Conservation (phyloP, 2,329 filamentous ascomycete species). For the Pseudogymnoascus sp. region DNA sequence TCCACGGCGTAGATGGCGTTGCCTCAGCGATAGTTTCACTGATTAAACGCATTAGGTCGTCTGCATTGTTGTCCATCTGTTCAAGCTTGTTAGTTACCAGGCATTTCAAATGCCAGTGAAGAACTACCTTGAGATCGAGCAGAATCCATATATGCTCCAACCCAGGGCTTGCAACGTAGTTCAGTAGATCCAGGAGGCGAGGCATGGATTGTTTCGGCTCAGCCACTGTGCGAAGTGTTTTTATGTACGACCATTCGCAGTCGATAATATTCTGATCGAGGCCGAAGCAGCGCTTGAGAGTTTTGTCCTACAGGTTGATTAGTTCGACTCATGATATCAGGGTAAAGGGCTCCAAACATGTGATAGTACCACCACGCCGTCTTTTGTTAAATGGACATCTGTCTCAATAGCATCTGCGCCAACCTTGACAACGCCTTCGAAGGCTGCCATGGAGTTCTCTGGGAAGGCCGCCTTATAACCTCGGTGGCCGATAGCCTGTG, state of each 20-base stretch:
- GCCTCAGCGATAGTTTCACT: conserved; percentile 53
- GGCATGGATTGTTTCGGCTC: conserved; percentile 66
- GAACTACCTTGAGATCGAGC: conserved; percentile 73
- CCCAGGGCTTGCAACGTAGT: conserved; percentile 58
- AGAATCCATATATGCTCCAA: conserved; percentile 68
- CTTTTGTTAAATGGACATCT: conserved; percentile 74
- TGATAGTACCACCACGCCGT: conserved; percentile 76
- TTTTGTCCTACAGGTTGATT: conserved; percentile 50
- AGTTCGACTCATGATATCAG: not conserved
- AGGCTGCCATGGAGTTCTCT: conserved; percentile 80
- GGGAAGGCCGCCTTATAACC: conserved; percentile 71
- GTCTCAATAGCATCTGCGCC: conserved; percentile 81
- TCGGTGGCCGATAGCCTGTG: conserved; percentile 69
- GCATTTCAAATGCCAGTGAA: not conserved
- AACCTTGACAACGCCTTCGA: conserved; percentile 62
- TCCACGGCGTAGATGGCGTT: conserved; percentile 51
- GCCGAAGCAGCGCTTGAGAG: conserved; percentile 75
- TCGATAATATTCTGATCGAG: conserved; percentile 63
- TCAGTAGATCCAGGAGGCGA: conserved; percentile 63
- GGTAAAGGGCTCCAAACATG: conserved; percentile 45
- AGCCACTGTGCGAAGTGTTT: conserved; percentile 56
- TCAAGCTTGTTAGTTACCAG: not conserved
- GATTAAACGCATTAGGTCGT: conserved; percentile 62
- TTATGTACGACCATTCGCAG: conserved; percentile 67
- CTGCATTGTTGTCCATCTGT: conserved; percentile 60